phyloP scores from a whole-genome alignment of 2,329 filamentous ascomycete species.

The Diplodia intermedia region DNA sequence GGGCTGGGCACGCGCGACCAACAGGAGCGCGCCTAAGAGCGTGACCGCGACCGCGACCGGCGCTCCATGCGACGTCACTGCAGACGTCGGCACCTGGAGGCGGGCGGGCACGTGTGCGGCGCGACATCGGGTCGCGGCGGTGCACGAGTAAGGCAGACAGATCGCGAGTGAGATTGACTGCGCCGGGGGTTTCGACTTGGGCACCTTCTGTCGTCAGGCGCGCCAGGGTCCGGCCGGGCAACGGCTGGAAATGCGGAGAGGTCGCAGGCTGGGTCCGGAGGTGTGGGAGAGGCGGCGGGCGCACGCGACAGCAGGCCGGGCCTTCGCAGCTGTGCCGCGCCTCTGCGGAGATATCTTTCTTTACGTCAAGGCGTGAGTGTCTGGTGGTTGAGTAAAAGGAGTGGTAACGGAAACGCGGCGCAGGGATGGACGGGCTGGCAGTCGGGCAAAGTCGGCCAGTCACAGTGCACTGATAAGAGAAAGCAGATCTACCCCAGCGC shows the following conservation, averaged over 20 bases:
- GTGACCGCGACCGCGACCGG: not conserved
- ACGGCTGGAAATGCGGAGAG: constrained; percentile 11
- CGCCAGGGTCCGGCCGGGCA: constrained; percentile 18
- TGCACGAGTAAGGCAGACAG: constrained; percentile 29
- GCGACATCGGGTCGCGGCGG: constrained; percentile 20
- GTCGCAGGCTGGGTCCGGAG: not conserved
- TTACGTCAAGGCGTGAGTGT: constrained; percentile 30
- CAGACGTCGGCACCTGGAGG: not conserved
- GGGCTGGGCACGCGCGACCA: not conserved
- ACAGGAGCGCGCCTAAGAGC: not conserved
- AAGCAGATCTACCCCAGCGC: constrained; percentile 28
- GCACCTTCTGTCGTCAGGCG: constrained; percentile 10
- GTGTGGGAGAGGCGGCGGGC: not conserved
- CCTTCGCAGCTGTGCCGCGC: not conserved
- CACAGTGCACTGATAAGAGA: constrained; percentile 21
- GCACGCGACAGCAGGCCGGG: constrained; percentile 1
- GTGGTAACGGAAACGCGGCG: constrained; percentile 22
- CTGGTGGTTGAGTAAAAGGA: constrained; percentile 30
- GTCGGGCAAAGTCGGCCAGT: constrained; percentile 25
- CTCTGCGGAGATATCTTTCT: constrained; percentile 12
- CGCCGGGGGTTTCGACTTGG: constrained; percentile 5
- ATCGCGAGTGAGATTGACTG: constrained; percentile 25
- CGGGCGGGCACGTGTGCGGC: constrained; percentile 20
- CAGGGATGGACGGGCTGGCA: constrained; percentile 3
- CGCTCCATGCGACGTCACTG: constrained; percentile 2